A percentile compares a stretch with the other conserved stretches of the same genome.
Conservation (phyloP, 2,329 filamentous ascomycete species). For the Chaetomiaceae sp. region DNA sequence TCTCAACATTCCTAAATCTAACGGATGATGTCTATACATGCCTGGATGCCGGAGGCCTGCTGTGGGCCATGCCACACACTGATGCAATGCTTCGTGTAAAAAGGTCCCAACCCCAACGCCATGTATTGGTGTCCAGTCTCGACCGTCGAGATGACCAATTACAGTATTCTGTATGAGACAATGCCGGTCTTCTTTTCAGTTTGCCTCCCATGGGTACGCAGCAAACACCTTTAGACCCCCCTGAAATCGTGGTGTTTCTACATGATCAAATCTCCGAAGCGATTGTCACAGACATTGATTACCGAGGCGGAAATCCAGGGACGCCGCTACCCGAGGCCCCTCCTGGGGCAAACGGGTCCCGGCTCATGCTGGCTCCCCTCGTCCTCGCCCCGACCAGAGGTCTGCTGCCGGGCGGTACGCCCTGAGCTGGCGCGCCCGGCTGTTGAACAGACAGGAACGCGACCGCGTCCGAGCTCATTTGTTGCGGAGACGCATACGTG, state of each 20-base stretch:
- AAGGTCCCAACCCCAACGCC: too few species aligned
- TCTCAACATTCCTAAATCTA: too few species aligned
- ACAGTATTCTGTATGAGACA: too few species aligned
- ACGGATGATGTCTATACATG: slow-evolving; percentile 1
- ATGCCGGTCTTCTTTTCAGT: too few species aligned
- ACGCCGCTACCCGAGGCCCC: slow-evolving; percentile 1
- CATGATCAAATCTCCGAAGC: too few species aligned
- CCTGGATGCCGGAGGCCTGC: neutral
- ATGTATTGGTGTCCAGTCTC: too few species aligned
- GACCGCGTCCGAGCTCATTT: neutral
- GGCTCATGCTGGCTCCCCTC: slow-evolving; percentile 16
- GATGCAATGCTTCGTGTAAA: neutral
- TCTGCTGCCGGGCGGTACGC: neutral
- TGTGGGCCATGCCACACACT: neutral
- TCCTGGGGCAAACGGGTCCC: neutral
- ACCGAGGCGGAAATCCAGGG: slow-evolving; percentile 9
- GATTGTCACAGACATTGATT: neutral
- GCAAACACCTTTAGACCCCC: too few species aligned
- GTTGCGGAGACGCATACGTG: neutral
- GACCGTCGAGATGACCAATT: too few species aligned
- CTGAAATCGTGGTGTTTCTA: too few species aligned
- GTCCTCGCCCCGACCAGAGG: slow-evolving; percentile 11
- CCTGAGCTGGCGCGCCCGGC: slow-evolving; percentile 2
- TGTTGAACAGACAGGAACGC: slow-evolving; percentile 11
- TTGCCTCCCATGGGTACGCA: too few species aligned